Conservation (phyloP, 2,329 filamentous ascomycete species). For the Pseudogymnoascus sp. region DNA sequence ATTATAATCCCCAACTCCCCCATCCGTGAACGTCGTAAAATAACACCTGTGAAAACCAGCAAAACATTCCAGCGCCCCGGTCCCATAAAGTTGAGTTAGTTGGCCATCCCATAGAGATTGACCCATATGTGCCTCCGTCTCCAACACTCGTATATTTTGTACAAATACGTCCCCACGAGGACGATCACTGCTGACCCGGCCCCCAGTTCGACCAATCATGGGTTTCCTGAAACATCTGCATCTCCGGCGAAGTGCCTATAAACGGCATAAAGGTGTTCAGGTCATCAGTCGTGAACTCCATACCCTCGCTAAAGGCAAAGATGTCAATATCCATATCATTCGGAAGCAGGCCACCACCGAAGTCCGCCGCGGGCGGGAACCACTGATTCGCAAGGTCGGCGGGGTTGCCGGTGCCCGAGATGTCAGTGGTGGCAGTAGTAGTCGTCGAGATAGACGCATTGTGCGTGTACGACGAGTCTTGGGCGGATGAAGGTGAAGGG, state of each 20-base stretch:
- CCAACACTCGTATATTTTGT: neutral
- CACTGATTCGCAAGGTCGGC: neutral
- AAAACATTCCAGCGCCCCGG: neutral
- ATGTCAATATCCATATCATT: conserved; percentile 9
- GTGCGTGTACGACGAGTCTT: conserved; percentile 2
- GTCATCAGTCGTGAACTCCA: conserved; percentile 2
- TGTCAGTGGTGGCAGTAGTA: neutral
- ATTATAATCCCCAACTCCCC: conserved; percentile 1
- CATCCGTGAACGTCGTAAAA: neutral
- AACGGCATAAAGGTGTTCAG: neutral
- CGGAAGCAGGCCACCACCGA: neutral
- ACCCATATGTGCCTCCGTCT: neutral
- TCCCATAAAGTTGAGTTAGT: conserved; percentile 1
- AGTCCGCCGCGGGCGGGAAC: neutral
- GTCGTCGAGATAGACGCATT: neutral
- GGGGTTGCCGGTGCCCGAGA: neutral
- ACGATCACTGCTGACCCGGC: neutral
- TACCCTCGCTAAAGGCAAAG: neutral
- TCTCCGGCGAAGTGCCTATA: neutral
- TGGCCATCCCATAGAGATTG: neutral
- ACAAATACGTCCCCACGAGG: neutral
- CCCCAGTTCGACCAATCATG: neutral
- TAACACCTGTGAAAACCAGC: neutral
- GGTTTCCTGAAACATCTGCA: neutral
- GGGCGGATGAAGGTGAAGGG: neutral